Evolutionary conservation across 495 filamentous ascomycete genomes (phyloP).

Genomic region (Talaromyces ruber): DNA sequence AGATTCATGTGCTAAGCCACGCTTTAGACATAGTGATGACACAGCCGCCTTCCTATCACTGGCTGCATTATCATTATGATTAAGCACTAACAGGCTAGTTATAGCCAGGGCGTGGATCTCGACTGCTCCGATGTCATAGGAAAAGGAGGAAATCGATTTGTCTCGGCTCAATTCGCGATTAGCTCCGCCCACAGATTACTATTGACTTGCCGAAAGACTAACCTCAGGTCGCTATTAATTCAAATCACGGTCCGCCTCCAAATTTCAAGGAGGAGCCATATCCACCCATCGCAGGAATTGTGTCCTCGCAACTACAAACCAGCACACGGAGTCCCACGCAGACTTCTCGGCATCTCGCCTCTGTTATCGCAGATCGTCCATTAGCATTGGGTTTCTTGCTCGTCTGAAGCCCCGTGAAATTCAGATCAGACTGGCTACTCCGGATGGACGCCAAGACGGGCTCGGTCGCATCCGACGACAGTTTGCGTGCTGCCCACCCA

Average conservation of each 20-base stretch:
- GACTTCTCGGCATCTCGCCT: background rate
- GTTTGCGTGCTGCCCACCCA: background rate
- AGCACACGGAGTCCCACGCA: too few relatives aligned
- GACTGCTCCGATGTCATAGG: background rate
- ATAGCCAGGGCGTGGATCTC: background rate
- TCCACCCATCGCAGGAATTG: background rate
- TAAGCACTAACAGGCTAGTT: background rate
- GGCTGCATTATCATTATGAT: background rate
- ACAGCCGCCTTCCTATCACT: background rate
- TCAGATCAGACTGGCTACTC: background rate
- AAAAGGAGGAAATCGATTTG: background rate
- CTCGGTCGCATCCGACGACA: constrained; percentile 1
- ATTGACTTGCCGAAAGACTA: background rate
- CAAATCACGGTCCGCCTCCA: background rate
- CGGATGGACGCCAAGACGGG: constrained; percentile 1
- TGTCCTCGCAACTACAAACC: background rate
- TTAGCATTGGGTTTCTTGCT: background rate
- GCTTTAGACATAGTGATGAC: background rate
- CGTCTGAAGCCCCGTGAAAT: background rate
- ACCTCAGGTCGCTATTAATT: background rate
- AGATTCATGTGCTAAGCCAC: background rate
- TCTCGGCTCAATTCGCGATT: background rate
- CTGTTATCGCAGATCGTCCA: background rate
- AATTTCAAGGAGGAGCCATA: background rate
- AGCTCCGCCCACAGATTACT: background rate